phyloP scores from a whole-genome alignment of 768 basidiomycete species.

The Myochromella boudieri region DNA sequence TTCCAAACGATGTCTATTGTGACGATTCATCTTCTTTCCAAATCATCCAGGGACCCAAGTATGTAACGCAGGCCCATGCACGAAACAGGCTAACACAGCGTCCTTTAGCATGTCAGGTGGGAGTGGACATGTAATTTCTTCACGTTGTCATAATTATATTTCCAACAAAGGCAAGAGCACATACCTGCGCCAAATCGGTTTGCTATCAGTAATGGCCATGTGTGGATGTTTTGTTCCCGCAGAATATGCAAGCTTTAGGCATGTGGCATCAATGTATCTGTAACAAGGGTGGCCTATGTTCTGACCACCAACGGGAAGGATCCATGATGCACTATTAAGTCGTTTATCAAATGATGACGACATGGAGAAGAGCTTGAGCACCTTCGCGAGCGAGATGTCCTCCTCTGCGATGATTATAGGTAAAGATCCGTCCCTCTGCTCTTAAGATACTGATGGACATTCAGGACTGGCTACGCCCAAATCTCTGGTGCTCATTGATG shows the following conservation, averaged over 20 bases:
- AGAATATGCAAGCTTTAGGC: conserved; percentile 88
- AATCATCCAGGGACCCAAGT: conserved; percentile 91
- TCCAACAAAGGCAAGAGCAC: conserved; percentile 78
- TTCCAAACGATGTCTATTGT: conserved; percentile 91
- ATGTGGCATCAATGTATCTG: conserved; percentile 4
- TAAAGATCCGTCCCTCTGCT: conserved; percentile 20
- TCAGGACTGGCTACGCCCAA: conserved; percentile 67
- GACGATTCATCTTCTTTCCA: conserved; percentile 85
- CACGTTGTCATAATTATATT: not conserved
- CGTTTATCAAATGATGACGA: conserved; percentile 94
- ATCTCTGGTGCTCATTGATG: conserved; percentile 86
- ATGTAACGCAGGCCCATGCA: conserved; percentile 21
- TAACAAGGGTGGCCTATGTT: not conserved
- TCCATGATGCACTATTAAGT: conserved; percentile 82
- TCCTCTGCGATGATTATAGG: conserved; percentile 90
- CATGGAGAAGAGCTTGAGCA: conserved; percentile 85
- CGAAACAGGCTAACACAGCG: not conserved
- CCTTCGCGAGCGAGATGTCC: conserved; percentile 95
- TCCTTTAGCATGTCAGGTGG: conserved; percentile 45
- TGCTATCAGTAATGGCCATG: conserved; percentile 85
- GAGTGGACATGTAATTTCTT: not conserved
- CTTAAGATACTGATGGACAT: not conserved
- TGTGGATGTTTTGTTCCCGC: conserved; percentile 92
- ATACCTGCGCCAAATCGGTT: conserved; percentile 83
- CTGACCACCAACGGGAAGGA: conserved; percentile 34